phyloP scores from a whole-genome alignment of 768 basidiomycete genomes.

The Boletus coccyginus region DNA sequence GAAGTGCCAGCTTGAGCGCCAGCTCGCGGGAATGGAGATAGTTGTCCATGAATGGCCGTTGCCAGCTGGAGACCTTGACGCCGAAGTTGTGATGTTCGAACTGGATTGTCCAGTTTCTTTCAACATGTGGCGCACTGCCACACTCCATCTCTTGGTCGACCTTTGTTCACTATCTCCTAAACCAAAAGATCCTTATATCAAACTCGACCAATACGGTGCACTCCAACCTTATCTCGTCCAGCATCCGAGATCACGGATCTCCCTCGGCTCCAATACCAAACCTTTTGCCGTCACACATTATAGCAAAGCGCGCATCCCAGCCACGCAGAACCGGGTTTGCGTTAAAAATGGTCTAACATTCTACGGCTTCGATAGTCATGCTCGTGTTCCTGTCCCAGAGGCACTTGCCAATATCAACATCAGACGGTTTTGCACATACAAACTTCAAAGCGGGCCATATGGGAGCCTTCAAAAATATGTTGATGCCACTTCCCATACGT shows the following conservation, averaged over 20 bases:
- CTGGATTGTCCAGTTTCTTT: constrained; percentile 39
- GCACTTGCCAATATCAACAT: background rate
- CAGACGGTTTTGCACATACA: constrained; percentile 21
- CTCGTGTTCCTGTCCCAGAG: background rate
- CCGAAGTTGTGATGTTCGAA: constrained; percentile 41
- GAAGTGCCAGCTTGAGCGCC: constrained; percentile 29
- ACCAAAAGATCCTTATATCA: constrained; percentile 7
- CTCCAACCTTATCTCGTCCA: constrained; percentile 11
- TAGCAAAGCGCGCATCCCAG: constrained; percentile 11
- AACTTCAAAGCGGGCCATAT: constrained; percentile 35
- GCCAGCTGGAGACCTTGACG: constrained; percentile 24
- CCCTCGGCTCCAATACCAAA: constrained; percentile 26
- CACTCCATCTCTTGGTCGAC: constrained; percentile 38
- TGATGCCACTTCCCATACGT: background rate
- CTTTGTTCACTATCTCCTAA: constrained; percentile 23
- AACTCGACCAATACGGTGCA: constrained; percentile 12
- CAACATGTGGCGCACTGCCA: constrained; percentile 42
- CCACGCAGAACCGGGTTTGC: background rate
- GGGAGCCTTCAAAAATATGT: constrained; percentile 32
- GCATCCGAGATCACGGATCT: constrained; percentile 18
- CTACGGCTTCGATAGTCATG: constrained; percentile 27
- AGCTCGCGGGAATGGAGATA: constrained; percentile 31
- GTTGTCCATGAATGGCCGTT: constrained; percentile 47
- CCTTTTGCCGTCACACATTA: constrained; percentile 20
- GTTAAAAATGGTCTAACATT: constrained; percentile 34